These are phyloP conservation scores for Alternaria dauci DNA, from an alignment of 2,329 filamentous ascomycete species.

Conservation along the genomic window DNA sequence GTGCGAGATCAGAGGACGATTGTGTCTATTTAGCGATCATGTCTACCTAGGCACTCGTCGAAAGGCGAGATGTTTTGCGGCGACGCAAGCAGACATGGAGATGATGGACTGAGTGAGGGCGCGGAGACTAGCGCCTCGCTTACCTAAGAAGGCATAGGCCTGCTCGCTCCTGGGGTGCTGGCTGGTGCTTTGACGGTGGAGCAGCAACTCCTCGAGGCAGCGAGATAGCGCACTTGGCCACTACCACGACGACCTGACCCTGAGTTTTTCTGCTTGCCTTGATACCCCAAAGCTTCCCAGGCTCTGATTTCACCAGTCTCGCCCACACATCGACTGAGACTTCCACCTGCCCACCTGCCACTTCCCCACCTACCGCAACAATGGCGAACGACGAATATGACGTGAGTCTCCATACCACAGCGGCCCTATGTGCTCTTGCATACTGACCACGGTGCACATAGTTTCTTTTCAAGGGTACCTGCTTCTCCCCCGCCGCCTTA, in stretches of 20 bases:
- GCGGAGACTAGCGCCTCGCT: conserved; percentile 16
- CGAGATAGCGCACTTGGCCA: conserved; percentile 21
- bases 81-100: conserved; percentile 2
- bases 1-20: neutral
- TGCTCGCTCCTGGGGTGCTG: conserved; percentile 13
- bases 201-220: conserved; percentile 21
- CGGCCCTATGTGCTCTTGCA: conserved; percentile 21
- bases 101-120: neutral
- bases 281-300: conserved; percentile 2
- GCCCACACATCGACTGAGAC: neutral
- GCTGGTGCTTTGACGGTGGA: conserved; percentile 18
- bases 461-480: conserved; percentile 98
- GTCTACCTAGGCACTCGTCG: neutral
- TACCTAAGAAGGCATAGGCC: conserved; percentile 15
- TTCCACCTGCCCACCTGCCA: conserved; percentile 11
- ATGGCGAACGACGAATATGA: conserved; percentile 99
- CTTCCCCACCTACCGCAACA: conserved; percentile 46
- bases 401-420: conserved; percentile 67
- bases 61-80: neutral
- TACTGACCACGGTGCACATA: conserved; percentile 55
- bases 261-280: conserved; percentile 3
- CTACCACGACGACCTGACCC: conserved; percentile 12
- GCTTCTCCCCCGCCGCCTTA: conserved; percentile 18
- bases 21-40: neutral
- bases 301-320: neutral